Conservation (phyloP, 768 basidiomycete genomes). For the Lentinus brumalis region DNA sequence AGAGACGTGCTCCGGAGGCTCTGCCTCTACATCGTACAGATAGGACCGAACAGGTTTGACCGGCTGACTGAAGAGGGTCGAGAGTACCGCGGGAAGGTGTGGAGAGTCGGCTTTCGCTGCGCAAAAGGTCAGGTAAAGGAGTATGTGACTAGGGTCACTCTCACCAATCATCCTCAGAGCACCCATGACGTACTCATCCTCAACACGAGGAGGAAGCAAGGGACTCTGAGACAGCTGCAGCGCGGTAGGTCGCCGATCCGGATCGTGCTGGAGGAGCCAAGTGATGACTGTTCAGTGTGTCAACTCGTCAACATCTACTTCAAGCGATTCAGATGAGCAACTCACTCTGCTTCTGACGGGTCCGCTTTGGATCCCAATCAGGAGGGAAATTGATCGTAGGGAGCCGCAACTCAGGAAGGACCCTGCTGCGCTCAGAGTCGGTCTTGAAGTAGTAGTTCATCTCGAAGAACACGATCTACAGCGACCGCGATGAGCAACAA, state of each 20-base stretch:
- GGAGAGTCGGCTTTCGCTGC: slow-evolving; percentile 79
- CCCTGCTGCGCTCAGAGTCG: slow-evolving; percentile 79
- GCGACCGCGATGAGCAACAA: neutral
- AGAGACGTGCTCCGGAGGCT: slow-evolving; percentile 67
- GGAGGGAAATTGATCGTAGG: slow-evolving; percentile 76
- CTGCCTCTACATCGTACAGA: slow-evolving; percentile 73
- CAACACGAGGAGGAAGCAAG: slow-evolving; percentile 72
- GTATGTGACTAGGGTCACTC: slow-evolving; percentile 20
- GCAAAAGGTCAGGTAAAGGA: neutral
- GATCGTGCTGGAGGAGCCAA: slow-evolving; percentile 81
- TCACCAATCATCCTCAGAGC: slow-evolving; percentile 75
- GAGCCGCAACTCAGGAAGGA: slow-evolving; percentile 77
- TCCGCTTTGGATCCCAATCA: slow-evolving; percentile 64
- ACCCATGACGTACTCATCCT: slow-evolving; percentile 86
- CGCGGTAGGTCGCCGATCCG: slow-evolving; percentile 75
- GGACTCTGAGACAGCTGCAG: slow-evolving; percentile 81
- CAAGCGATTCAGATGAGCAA: slow-evolving; percentile 6
- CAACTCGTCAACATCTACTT: neutral
- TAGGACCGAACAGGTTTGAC: slow-evolving; percentile 64
- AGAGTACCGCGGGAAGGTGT: slow-evolving; percentile 76
- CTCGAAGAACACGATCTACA: slow-evolving; percentile 93
- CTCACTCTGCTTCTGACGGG: slow-evolving; percentile 71
- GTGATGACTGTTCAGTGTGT: slow-evolving; percentile 59
- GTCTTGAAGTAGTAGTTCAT: slow-evolving; percentile 90
- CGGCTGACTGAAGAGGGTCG: slow-evolving; percentile 76